phyloP scores from a whole-genome alignment of 306 rosid genomes.

The Macrotyloma uniflorum region DNA sequence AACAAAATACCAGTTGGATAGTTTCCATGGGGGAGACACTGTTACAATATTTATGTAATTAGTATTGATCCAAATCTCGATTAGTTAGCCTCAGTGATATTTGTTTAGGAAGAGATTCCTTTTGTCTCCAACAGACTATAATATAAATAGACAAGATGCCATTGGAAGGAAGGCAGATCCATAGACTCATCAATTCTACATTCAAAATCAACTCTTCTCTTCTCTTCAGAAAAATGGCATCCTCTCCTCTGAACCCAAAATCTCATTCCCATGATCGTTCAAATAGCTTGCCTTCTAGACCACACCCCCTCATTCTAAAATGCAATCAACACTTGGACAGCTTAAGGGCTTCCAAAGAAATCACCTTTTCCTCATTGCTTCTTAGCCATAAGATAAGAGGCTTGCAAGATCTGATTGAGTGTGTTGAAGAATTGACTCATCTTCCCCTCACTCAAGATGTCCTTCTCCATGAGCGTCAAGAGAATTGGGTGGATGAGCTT shows the following conservation, averaged over 20 bases:
- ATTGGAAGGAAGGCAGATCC: constrained; percentile 32
- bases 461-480: constrained; percentile 16
- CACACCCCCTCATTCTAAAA: constrained; percentile 35
- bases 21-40: constrained; percentile 32
- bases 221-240: constrained; percentile 34
- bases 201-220: constrained; percentile 28
- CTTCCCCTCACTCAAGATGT: constrained; percentile 24
- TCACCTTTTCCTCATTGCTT: constrained; percentile 31
- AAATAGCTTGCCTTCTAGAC: constrained; percentile 38
- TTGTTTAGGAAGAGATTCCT: constrained; percentile 28
- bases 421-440: constrained; percentile 23
- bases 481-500: constrained; percentile 23
- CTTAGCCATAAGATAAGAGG: constrained; percentile 24
- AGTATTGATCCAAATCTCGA: constrained; percentile 36
- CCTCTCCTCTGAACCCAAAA: constrained; percentile 36
- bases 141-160: constrained; percentile 36
- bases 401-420: constrained; percentile 35
- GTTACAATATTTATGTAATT: background rate
- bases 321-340: constrained; percentile 33
- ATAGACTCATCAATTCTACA: constrained; percentile 26
- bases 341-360: constrained; percentile 32
- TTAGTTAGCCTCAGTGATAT: constrained; percentile 30
- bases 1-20: constrained; percentile 32
- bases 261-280: constrained; percentile 27
- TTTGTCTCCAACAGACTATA: constrained; percentile 20